Evolutionary conservation across 2,329 filamentous ascomycete genomes (phyloP).

Genomic region (Neonectria hederae): DNA sequence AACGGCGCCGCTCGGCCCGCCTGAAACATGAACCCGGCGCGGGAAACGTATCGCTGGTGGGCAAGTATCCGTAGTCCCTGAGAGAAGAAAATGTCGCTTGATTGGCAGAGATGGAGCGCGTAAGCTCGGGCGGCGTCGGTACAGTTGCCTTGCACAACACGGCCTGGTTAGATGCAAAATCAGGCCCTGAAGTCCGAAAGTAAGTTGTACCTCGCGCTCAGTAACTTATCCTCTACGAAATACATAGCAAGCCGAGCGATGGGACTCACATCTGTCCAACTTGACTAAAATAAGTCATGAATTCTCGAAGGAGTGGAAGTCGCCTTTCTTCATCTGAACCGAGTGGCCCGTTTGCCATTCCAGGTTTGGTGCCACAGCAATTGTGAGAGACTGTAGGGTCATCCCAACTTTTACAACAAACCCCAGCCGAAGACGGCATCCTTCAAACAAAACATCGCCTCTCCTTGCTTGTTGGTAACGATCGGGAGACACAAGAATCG

Average conservation of each 20-base stretch:
- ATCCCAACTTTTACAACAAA: not conserved
- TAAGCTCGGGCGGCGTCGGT: not conserved
- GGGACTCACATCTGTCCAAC: not conserved
- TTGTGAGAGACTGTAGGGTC: not conserved
- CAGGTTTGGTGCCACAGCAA: not conserved
- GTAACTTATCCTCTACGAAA: not conserved
- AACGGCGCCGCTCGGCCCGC: not conserved
- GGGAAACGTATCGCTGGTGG: not conserved
- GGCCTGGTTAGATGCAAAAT: not conserved
- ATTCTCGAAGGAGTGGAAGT: not conserved
- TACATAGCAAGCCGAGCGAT: not conserved
- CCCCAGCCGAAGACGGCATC: not conserved
- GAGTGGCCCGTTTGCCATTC: not conserved
- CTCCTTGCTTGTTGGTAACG: constrained; percentile 7
- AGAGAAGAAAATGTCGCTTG: not conserved
- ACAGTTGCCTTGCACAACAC: not conserved
- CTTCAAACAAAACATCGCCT: constrained; percentile 11
- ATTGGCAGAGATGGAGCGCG: not conserved
- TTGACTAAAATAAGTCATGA: not conserved
- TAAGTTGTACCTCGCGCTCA: not conserved
- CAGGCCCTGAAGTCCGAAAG: not conserved
- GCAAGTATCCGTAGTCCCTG: not conserved
- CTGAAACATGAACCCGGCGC: not conserved
- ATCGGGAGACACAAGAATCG: constrained; percentile 30
- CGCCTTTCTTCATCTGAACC: not conserved